Conservation (phyloP, 1,284 basidiomycete species). For the Ustilago vetiveriae region DNA sequence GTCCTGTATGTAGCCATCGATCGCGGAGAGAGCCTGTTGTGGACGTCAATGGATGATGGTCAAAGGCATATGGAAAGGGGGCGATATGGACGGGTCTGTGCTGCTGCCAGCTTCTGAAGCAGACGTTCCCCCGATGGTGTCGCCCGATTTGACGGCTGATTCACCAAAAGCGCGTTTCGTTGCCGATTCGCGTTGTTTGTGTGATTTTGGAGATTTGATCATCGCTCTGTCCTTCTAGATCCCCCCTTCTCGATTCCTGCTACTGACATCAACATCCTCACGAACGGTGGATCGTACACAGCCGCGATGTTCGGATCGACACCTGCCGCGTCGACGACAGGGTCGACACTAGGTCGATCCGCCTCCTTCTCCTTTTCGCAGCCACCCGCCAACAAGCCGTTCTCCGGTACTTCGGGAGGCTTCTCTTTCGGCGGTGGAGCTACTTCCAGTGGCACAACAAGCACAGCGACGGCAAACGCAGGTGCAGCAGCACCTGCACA, state of each 20-base stretch:
- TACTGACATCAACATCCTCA: too few relatives aligned
- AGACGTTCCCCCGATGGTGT: background rate
- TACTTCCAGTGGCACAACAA: conserved; percentile 5
- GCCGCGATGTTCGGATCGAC: conserved; percentile 39
- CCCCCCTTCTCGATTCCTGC: too few relatives aligned
- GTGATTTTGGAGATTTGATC: background rate
- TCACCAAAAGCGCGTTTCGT: conserved; percentile 3
- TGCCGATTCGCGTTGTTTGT: background rate
- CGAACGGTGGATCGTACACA: too few relatives aligned
- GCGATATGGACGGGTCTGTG: too few relatives aligned
- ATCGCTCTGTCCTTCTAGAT: background rate
- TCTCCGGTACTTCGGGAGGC: conserved; percentile 43
- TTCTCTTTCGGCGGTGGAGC: conserved; percentile 39
- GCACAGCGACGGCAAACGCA: conserved; percentile 13
- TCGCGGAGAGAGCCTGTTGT: background rate
- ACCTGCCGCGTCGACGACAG: conserved; percentile 19
- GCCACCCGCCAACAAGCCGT: conserved; percentile 45
- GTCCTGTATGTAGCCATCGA: background rate
- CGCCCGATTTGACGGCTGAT: conserved; percentile 6
- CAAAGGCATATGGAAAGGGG: too few relatives aligned
- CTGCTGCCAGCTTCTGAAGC: background rate
- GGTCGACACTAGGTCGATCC: conserved; percentile 39
- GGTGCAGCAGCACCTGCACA: conserved; percentile 20
- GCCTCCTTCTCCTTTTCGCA: conserved; percentile 52
- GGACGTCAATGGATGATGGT: background rate